Percentiles rank a stretch among this genome's conserved stretches.
Evolutionary conservation across 345 rosid genomes (phyloP).

Genomic region (Fremontodendron californicum): DNA sequence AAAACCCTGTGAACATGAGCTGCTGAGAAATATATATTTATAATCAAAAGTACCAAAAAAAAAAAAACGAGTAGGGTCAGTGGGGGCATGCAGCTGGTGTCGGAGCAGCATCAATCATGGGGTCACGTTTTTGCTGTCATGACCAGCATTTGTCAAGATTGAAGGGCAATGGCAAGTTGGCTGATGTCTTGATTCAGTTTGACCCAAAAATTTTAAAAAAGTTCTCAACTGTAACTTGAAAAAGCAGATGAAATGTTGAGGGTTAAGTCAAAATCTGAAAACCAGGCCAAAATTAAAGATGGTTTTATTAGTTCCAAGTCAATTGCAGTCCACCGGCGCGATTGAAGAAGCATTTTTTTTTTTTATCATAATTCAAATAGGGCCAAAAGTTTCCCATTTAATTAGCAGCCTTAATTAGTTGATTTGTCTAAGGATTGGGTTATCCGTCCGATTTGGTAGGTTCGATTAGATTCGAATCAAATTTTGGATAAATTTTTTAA

Average conservation of each 20-base stretch:
- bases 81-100: neutral
- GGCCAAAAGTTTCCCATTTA: neutral
- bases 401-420: neutral
- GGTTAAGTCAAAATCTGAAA: neutral
- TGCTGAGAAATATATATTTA: too few relatives aligned
- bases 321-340: conserved; percentile 22
- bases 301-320: neutral
- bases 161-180: neutral
- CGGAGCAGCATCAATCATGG: conserved; percentile 20
- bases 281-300: neutral
- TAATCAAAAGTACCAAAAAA: too few relatives aligned
- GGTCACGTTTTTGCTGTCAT: conserved; percentile 23
- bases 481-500: too few relatives aligned
- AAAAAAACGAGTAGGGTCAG: neutral
- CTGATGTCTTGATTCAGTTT: neutral
- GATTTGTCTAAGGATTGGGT: too few relatives aligned
- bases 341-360: conserved; percentile 2
- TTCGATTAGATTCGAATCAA: too few relatives aligned
- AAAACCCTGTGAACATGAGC: neutral
- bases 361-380: too few relatives aligned
- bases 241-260: neutral
- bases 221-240: neutral
- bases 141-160: neutral
- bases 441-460: too few relatives aligned
- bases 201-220: neutral